Conservation (phyloP, 169 alveolate species). For the Plasmodium vivax region DNA sequence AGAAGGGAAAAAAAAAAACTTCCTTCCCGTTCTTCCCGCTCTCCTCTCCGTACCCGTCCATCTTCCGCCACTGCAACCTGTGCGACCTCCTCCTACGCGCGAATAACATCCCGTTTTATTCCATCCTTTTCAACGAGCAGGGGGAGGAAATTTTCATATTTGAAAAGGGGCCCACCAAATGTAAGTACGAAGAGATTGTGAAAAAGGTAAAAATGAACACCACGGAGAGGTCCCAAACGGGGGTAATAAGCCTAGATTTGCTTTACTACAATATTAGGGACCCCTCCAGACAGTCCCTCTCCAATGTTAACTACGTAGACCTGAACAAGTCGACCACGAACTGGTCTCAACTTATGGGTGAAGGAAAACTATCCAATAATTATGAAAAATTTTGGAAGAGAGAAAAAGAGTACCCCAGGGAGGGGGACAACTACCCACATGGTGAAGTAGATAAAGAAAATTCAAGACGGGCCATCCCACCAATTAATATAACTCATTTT, state of each 20-base stretch:
- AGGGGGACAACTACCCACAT: neutral
- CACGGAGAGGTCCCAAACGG: neutral
- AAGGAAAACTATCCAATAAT: slow-evolving; percentile 4
- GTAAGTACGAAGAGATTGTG: neutral
- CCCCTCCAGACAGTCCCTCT: neutral
- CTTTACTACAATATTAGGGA: slow-evolving; percentile 19
- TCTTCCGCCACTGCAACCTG: neutral
- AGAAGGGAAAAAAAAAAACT: neutral
- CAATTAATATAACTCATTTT: slow-evolving; percentile 38
- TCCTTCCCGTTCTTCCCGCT: neutral
- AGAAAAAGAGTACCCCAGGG: neutral
- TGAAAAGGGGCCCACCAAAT: neutral
- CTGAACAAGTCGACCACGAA: neutral
- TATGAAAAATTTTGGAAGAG: neutral
- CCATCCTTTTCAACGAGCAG: slow-evolving; percentile 46
- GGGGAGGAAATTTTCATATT: slow-evolving; percentile 58
- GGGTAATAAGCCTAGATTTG: slow-evolving; percentile 17
- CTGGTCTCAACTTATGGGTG: neutral
- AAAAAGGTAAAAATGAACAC: neutral
- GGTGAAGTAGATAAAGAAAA: neutral
- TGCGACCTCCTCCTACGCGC: slow-evolving; percentile 34
- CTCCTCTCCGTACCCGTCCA: neutral
- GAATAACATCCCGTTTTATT: slow-evolving; percentile 53
- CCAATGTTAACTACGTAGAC: neutral
- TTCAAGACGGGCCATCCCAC: neutral